Evolutionary conservation across 1,284 basidiomycete species (phyloP), one percentile per base, ranked within the genome.

Genomic region (Leccinum variabile): DNA sequence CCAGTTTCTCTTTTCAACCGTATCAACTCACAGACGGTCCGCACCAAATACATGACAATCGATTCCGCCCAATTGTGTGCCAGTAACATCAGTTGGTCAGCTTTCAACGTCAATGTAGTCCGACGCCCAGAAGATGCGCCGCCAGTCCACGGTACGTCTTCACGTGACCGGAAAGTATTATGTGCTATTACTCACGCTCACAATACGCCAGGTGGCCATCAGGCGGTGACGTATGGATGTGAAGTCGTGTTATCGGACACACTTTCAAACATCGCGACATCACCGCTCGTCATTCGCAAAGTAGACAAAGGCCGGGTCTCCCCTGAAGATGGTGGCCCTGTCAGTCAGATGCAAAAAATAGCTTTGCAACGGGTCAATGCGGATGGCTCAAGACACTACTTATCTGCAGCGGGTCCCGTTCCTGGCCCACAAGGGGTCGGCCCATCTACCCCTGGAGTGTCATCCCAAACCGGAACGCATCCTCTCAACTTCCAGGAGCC

Each of bases 281-380:
- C 93, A n/a, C 90, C 92, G 1, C 82, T 97, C 41, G 82, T 94
- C 65, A 91, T 98, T 59, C 91, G 94, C 66, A 96, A 96, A 75
- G 93, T 98, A 14, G 95, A 97, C 74, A 95, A 95, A 73, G 92
- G 93, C 33, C 84, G 90, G 62, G 92, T 93, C 56, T 88, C 89
- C 9, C 79, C 84, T 28, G 91, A 92, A 66, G 91, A 94, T 75
- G 92, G 90, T 22, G 93, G 94, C 2, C 95, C 95, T 25, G 92
- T 98, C 61, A 95, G 93, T 70, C 95, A 97, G 75, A 92, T 98
- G 87, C 95, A 98, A 78, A 95, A 97, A 78, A 91, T 98, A 63
- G 95, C 94, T 0, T 80, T 98, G 54, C 91, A 95, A 72, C 84
- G 93, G 59, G 84, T 93, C 59, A 91, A 91, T 69, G 80, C 86